phyloP scores from a whole-genome alignment of 2,329 filamentous ascomycete species.

The Diaporthe humulicola region DNA sequence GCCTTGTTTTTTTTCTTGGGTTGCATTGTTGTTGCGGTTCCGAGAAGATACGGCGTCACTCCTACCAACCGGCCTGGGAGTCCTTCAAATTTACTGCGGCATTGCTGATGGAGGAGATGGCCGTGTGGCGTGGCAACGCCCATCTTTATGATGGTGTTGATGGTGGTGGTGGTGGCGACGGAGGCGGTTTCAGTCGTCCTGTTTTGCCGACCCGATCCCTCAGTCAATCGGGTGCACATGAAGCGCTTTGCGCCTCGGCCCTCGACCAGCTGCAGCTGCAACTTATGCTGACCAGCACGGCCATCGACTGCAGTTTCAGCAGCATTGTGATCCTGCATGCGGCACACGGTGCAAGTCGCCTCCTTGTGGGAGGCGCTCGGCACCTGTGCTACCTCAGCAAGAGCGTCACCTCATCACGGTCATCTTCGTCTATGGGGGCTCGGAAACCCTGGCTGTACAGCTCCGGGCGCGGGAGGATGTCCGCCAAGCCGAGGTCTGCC shows the following conservation, averaged over 20 bases:
- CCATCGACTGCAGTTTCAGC: neutral
- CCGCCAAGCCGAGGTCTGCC: conserved; percentile 3
- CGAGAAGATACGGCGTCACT: neutral
- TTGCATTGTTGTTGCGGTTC: neutral
- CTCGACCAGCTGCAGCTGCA: neutral
- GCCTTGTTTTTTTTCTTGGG: neutral
- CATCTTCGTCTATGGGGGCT: conserved; percentile 26
- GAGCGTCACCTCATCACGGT: conserved; percentile 12
- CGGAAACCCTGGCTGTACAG: conserved; percentile 31
- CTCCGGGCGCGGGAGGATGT: conserved; percentile 26
- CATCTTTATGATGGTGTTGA: neutral
- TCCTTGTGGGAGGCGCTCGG: neutral
- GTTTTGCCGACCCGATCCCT: conserved; percentile 11
- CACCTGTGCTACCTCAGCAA: neutral
- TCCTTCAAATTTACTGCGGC: neutral
- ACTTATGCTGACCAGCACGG: neutral
- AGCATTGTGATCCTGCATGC: neutral
- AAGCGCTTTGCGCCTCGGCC: neutral
- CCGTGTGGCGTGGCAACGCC: neutral
- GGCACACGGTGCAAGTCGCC: neutral
- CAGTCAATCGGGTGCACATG: neutral
- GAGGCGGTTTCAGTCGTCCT: conserved; percentile 8
- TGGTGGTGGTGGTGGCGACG: neutral
- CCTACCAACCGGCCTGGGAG: neutral
- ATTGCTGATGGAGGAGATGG: neutral